phyloP scores from a whole-genome alignment of 495 filamentous ascomycete species.

The Penicillium argentinense region DNA sequence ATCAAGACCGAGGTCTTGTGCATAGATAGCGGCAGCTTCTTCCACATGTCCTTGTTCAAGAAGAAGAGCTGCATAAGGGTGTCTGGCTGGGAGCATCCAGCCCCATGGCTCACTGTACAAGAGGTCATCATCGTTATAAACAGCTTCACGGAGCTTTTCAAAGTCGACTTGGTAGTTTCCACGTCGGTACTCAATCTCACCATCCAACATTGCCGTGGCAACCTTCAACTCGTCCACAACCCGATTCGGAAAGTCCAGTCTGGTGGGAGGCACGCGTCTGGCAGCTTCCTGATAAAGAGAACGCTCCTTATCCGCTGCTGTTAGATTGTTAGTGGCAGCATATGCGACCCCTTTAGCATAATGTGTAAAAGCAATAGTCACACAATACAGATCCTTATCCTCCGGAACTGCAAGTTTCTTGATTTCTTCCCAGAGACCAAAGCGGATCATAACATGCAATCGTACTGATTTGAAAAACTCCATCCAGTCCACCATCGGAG shows the following conservation, averaged over 20 bases:
- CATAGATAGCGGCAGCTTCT: conserved; percentile 55
- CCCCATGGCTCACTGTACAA: conserved; percentile 70
- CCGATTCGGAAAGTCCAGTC: conserved; percentile 66
- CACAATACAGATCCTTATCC: conserved; percentile 56
- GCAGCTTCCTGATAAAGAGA: conserved; percentile 45
- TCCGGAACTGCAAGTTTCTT: conserved; percentile 46
- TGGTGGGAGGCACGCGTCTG: conserved; percentile 45
- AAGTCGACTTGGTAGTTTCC: conserved; percentile 57
- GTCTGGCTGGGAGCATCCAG: conserved; percentile 67
- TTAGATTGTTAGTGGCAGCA: conserved; percentile 50
- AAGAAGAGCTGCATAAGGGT: conserved; percentile 65
- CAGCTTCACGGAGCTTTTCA: conserved; percentile 49
- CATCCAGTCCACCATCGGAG: conserved; percentile 72
- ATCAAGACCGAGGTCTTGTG: conserved; percentile 60
- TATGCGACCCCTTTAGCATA: conserved; percentile 65
- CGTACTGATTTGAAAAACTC: conserved; percentile 63
- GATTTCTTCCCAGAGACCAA: conserved; percentile 64
- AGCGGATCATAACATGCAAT: conserved; percentile 64
- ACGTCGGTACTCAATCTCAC: conserved; percentile 65
- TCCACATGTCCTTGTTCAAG: conserved; percentile 59
- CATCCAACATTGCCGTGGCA: conserved; percentile 63
- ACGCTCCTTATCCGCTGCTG: conserved; percentile 46
- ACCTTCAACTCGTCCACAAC: conserved; percentile 59
- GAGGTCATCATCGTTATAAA: conserved; percentile 54
- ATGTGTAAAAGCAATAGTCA: conserved; percentile 61